Evolutionary conservation across 2,329 filamentous ascomycete genomes (phyloP), one percentile per base, ranked within the genome.

Genomic region (Fusarium sp.): DNA sequence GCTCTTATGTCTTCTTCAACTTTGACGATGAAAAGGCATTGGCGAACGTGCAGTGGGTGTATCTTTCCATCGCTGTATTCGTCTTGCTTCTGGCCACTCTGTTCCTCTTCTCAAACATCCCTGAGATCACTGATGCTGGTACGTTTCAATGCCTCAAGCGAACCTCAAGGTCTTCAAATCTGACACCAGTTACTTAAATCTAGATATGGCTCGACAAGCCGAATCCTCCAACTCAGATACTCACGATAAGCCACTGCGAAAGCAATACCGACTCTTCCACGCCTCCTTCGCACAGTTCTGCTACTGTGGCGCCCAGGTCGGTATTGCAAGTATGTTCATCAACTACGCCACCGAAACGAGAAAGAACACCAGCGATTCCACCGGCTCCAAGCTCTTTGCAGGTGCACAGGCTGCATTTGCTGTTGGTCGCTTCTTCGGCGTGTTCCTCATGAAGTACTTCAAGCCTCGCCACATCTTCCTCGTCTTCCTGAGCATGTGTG

Each of bases 231-330:
- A 89, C 67, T 86, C 87, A 9, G 86, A 86, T 57, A 87, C 85
- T 55, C 85, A 88, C 66, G 87, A 90, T 72, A 88, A 90, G 79
- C 90, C 92, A 0, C 88, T 94, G 72, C 83, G 85, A 76, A 92
- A 93, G 82, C 92, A 94, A 76, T 94, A 92, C 81, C 89, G 90
- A 24, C 86, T 95, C 4, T 94, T 95, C 84, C 92, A 94, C 76
- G 93, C 92, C 14, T 89, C 92, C 0, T 89, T 91, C 74, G 91
- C 92, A 0, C 93, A 96, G 76, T 95, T 95, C 82, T 93, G 91
- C 80, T 96, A 96, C 80, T 92, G 86, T 0, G 93, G 93, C 51
- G 90, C 92, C 0, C 93, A 95, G 78, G 85, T 92, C 26, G 89
- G 87, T 62, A 89, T 92, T 62, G 90, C 90, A 3, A 83, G 82